phyloP scores from a whole-genome alignment of 345 rosid species.

The Salix purpurea region DNA sequence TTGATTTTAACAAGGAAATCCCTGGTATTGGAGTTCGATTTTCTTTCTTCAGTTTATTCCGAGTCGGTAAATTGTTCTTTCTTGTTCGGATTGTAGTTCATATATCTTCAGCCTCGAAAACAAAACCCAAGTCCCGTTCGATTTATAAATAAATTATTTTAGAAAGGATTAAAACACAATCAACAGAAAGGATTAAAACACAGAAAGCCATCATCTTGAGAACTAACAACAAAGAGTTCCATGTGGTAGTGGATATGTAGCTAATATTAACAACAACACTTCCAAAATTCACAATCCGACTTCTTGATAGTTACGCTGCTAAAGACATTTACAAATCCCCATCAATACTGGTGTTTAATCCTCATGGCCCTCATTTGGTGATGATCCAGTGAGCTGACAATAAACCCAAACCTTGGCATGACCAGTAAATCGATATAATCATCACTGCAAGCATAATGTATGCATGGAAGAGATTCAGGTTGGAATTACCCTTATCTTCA shows the following conservation, averaged over 20 bases:
- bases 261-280: not conserved
- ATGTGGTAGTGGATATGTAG: not conserved
- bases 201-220: not conserved
- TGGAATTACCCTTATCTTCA: conserved; percentile 40
- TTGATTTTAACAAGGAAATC: too few relatives aligned
- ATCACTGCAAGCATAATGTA: not conserved
- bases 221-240: not conserved
- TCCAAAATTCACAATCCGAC: not conserved
- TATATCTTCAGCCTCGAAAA: too few relatives aligned
- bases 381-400: conserved; percentile 28
- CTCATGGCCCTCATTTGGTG: conserved; percentile 7
- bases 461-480: conserved; percentile 25
- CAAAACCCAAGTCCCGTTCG: not conserved
- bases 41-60: too few relatives aligned
- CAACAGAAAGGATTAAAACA: not conserved
- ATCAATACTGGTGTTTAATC: not conserved
- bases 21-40: too few relatives aligned
- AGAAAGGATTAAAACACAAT: not conserved
- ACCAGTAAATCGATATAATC: conserved; percentile 27
- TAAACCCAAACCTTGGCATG: conserved; percentile 24
- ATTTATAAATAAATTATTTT: too few relatives aligned
- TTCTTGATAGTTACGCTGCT: not conserved
- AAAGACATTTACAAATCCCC: not conserved
- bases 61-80: too few relatives aligned
- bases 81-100: too few relatives aligned